These are phyloP conservation scores for Porodaedalea pini DNA, from an alignment of 1,284 basidiomycete species.

Conservation along the genomic window DNA sequence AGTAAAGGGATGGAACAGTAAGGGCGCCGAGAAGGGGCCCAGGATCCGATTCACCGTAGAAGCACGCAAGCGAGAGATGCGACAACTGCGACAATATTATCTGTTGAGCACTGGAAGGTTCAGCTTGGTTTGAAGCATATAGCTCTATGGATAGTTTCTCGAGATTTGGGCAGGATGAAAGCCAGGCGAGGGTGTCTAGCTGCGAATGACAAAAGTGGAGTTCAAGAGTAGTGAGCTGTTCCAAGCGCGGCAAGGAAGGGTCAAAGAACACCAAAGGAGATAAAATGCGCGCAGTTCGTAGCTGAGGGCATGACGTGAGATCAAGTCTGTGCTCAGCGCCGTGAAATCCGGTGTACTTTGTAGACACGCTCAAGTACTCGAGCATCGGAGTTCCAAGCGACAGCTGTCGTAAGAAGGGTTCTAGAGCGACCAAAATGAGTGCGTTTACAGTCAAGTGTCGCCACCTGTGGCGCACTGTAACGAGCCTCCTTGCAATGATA, in stretches of 20 bases:
- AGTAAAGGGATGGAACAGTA: neutral
- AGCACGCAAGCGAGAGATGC: neutral
- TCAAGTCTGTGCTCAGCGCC: neutral
- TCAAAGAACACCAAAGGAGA: neutral
- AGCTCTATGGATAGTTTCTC: neutral
- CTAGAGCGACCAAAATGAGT: neutral
- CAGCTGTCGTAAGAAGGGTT: neutral
- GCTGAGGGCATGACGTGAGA: neutral
- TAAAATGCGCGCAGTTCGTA: neutral
- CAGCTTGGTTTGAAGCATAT: neutral
- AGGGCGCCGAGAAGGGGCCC: constrained; percentile 5
- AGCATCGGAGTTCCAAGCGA: neutral
- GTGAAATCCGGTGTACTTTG: constrained; percentile 4
- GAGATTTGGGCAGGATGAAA: neutral
- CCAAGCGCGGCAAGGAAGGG: neutral
- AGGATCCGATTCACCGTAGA: constrained; percentile 5
- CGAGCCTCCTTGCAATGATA: neutral
- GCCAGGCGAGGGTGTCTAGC: neutral
- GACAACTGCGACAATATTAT: neutral
- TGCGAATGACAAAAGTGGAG: constrained; percentile 3
- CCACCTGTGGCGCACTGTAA: constrained; percentile 3
- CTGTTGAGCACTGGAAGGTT: neutral
- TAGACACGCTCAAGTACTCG: neutral
- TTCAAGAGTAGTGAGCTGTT: neutral
- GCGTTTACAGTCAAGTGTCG: neutral